phyloP scores from a whole-genome alignment of 305 asterid species.

The Fraxinus nigra region DNA sequence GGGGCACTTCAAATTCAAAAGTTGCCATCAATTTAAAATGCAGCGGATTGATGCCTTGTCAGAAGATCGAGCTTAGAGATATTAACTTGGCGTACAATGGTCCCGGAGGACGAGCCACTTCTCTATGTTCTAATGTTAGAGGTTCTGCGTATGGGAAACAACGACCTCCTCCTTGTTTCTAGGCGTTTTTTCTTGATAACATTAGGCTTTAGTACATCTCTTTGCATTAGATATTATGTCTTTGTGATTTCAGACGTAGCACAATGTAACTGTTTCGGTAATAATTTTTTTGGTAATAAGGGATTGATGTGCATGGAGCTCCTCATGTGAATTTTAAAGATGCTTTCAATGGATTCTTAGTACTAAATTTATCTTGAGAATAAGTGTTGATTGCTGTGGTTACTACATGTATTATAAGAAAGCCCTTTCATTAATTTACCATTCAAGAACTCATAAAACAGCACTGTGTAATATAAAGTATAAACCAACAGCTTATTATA shows the following conservation, averaged over 20 bases:
- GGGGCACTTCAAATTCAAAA: constrained; percentile 49
- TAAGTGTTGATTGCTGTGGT: neutral
- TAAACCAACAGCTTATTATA: neutral
- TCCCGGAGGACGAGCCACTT: constrained; percentile 34
- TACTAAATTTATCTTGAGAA: neutral
- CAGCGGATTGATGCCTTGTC: constrained; percentile 52
- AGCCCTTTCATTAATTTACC: neutral
- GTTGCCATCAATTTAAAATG: constrained; percentile 51
- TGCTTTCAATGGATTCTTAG: neutral
- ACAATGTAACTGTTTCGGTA: neutral
- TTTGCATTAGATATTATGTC: neutral
- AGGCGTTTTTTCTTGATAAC: neutral
- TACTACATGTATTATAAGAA: neutral
- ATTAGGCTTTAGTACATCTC: neutral
- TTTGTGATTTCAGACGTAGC: neutral
- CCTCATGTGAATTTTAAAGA: neutral
- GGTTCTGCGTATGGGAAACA: constrained; percentile 51
- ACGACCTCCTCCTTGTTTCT: constrained; percentile 47
- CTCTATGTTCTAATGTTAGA: constrained; percentile 44
- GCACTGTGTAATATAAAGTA: neutral
- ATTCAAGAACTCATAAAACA: neutral
- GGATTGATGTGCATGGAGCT: neutral
- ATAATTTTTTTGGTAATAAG: neutral
- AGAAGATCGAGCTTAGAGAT: constrained; percentile 46
- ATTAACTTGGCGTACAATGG: constrained; percentile 49